A percentile compares a stretch with the other conserved stretches of the same genome.
phyloP scores from a whole-genome alignment of 495 filamentous ascomycete species.

The Aspergillus egyptiacus region DNA sequence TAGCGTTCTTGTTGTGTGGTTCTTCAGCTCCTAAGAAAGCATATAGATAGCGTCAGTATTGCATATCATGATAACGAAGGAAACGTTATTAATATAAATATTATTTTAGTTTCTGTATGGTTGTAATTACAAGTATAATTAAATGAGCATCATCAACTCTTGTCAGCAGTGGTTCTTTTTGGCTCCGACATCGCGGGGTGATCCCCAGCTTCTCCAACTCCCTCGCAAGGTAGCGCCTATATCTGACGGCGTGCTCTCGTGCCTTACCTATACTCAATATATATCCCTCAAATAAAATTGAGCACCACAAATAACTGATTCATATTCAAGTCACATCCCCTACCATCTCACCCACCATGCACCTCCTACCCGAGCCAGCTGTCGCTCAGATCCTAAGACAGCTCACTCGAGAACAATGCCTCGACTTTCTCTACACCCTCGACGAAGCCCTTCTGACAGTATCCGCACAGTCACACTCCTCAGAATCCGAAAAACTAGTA shows the following conservation, averaged over 20 bases:
- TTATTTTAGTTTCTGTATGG: too few relatives aligned
- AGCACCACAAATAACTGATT: too few relatives aligned
- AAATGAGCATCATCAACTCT: too few relatives aligned
- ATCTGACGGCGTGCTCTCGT: too few relatives aligned
- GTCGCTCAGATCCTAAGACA: conserved; percentile 33
- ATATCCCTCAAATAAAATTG: too few relatives aligned
- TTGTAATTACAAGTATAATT: too few relatives aligned
- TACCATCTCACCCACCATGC: conserved; percentile 26
- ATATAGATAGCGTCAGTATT: conserved; percentile 29
- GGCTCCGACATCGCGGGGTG: conserved; percentile 9
- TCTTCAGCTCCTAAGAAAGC: background rate
- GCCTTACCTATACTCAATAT: background rate
- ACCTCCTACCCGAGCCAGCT: conserved; percentile 38
- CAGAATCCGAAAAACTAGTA: conserved; percentile 27
- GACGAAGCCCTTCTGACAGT: conserved; percentile 27
- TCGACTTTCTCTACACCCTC: conserved; percentile 28
- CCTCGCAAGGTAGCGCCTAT: too few relatives aligned
- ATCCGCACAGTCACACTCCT: conserved; percentile 23
- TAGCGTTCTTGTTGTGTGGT: background rate
- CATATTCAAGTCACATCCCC: background rate
- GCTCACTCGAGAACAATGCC: conserved; percentile 30
- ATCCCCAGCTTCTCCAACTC: background rate
- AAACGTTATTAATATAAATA: conserved; percentile 10
- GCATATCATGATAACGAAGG: conserved; percentile 17
- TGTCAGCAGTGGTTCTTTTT: background rate